Conservation (phyloP, 148 eudicot species). For the Drosera capensis region DNA sequence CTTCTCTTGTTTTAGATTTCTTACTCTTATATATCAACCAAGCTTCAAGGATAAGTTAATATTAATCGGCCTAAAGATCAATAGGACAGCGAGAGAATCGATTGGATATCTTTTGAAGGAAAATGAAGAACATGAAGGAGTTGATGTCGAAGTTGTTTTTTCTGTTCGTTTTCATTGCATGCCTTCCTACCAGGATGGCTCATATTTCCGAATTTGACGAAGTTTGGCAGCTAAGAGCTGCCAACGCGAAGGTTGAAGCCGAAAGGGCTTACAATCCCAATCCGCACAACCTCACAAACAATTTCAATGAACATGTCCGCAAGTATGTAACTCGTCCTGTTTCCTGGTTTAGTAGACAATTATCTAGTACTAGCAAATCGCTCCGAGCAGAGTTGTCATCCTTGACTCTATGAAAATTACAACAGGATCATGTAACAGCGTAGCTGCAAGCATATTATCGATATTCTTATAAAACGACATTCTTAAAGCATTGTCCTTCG, state of each 20-base stretch:
- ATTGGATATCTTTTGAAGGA: not conserved
- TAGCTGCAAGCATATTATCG: no score
- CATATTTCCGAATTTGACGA: slow-evolving; percentile 21
- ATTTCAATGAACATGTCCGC: slow-evolving; percentile 16
- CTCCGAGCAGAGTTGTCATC: not conserved
- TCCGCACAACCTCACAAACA: slow-evolving; percentile 17
- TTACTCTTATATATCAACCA: not conserved
- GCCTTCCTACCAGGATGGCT: slow-evolving; percentile 10
- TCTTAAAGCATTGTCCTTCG: no score
- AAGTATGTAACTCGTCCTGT: slow-evolving; percentile 9
- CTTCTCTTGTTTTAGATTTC: slow-evolving; percentile 9
- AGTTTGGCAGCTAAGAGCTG: slow-evolving; percentile 29
- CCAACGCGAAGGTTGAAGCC: slow-evolving; percentile 16
- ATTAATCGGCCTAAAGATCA: not conserved
- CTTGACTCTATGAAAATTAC: not conserved
- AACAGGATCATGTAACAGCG: no score
- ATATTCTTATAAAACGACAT: no score
- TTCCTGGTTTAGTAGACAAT: not conserved
- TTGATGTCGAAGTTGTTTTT: slow-evolving; percentile 8
- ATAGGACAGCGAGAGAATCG: not conserved
- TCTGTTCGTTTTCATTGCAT: slow-evolving; percentile 13
- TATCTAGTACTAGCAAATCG: not conserved
- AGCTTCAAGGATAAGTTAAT: not conserved
- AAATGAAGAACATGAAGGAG: not conserved
- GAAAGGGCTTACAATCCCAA: slow-evolving; percentile 20